Percentiles rank a stretch among this genome's conserved stretches.
phyloP scores from a whole-genome alignment of 2,329 filamentous ascomycete genomes.

The Penicillium sp. region DNA sequence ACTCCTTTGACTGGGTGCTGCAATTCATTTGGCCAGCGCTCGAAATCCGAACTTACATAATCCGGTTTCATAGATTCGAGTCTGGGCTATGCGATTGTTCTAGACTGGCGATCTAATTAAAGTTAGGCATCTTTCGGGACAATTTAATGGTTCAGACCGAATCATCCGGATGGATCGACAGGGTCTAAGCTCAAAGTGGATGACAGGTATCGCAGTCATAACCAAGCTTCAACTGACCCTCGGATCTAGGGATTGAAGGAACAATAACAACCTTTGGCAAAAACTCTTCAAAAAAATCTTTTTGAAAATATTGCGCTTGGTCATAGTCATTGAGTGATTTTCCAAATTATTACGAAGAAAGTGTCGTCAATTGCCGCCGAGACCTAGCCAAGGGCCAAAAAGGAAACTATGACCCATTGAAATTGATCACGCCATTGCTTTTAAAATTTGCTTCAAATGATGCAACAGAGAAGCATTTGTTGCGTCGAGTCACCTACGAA shows the following conservation, averaged over 20 bases:
- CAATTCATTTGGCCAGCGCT: conserved; percentile 26
- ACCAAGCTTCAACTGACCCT: neutral
- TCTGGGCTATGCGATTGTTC: conserved; percentile 7
- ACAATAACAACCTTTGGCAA: neutral
- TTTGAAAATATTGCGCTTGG: too few relatives aligned
- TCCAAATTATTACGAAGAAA: neutral
- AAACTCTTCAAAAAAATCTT: neutral
- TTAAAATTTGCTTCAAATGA: neutral
- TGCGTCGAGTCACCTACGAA: neutral
- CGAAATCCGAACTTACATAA: neutral
- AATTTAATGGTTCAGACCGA: neutral
- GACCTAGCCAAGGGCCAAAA: neutral
- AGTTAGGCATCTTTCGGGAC: neutral
- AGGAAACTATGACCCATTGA: conserved; percentile 24
- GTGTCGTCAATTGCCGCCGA: neutral
- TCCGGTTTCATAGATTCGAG: neutral
- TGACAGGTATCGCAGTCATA: neutral
- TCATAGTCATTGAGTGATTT: neutral
- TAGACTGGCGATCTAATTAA: neutral
- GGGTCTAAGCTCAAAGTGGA: neutral
- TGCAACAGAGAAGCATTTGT: neutral
- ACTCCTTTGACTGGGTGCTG: conserved; percentile 45
- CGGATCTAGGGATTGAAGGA: neutral
- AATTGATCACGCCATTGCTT: conserved; percentile 30
- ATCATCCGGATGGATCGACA: neutral